Percentiles rank a stretch among this genome's conserved stretches.
Conservation (phyloP, 140 eudicot genomes). For the Oenanthe javanica region DNA sequence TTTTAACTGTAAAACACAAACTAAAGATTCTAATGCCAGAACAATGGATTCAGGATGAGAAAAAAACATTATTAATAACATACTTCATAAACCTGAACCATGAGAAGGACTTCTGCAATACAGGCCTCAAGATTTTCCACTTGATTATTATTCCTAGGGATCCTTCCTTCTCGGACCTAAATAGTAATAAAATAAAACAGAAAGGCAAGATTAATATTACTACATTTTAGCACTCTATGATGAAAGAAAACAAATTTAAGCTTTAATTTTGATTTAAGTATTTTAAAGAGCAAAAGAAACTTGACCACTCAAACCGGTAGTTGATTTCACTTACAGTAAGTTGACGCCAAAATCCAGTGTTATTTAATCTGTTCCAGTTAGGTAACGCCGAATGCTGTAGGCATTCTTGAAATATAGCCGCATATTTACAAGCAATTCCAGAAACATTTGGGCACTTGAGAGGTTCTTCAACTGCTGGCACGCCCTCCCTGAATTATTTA, state of each 20-base stretch:
- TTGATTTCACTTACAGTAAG: slow-evolving; percentile 53
- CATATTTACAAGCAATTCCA: slow-evolving; percentile 55
- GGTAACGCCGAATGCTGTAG: slow-evolving; percentile 63
- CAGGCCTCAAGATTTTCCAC: slow-evolving; percentile 30
- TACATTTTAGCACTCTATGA: too few relatives aligned
- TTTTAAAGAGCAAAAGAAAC: background rate
- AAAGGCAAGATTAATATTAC: background rate
- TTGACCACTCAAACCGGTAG: background rate
- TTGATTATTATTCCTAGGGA: slow-evolving; percentile 22
- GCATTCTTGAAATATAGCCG: slow-evolving; percentile 66
- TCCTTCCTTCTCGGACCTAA: slow-evolving; percentile 90
- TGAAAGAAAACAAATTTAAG: background rate
- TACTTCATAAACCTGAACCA: slow-evolving; percentile 57
- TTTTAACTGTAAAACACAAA: background rate
- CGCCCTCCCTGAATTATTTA: slow-evolving; percentile 67
- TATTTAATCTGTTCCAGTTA: slow-evolving; percentile 78
- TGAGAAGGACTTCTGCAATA: slow-evolving; percentile 71
- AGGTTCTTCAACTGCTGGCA: slow-evolving; percentile 88
- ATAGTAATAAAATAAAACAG: background rate
- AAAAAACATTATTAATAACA: background rate
- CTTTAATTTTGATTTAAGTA: background rate
- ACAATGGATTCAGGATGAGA: background rate
- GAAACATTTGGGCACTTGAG: slow-evolving; percentile 80
- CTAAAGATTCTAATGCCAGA: background rate
- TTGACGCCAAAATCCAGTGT: slow-evolving; percentile 96